Conservation (phyloP, 768 basidiomycete species). For the Hydnum rufescens region DNA sequence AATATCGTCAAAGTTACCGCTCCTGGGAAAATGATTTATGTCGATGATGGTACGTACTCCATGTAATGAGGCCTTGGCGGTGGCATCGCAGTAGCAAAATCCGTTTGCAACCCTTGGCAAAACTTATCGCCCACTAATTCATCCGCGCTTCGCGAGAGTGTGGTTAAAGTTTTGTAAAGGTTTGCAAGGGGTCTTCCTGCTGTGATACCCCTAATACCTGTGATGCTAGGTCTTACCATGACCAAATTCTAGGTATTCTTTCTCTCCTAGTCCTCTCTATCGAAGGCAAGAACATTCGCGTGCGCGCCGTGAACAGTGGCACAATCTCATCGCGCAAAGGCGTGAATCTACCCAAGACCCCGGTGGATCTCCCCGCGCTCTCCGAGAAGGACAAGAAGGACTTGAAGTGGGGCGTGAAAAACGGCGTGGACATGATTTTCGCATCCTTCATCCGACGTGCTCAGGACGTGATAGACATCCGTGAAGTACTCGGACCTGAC, state of each 20-base stretch:
- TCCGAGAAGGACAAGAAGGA: slow-evolving; percentile 98
- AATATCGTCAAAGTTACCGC: slow-evolving; percentile 92
- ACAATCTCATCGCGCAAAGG: slow-evolving; percentile 92
- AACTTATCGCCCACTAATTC: too few species aligned
- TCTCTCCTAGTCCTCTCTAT: slow-evolving; percentile 83
- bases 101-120: too few species aligned
- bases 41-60: slow-evolving; percentile 63
- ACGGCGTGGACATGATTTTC: slow-evolving; percentile 98
- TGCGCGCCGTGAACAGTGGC: slow-evolving; percentile 80
- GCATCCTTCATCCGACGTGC: slow-evolving; percentile 96
- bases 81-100: too few species aligned
- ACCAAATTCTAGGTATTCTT: slow-evolving; percentile 39
- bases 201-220: too few species aligned
- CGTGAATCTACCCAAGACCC: slow-evolving; percentile 96
- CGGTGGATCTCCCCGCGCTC: slow-evolving; percentile 91
- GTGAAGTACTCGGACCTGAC: slow-evolving; percentile 80
- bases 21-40: slow-evolving; percentile 92
- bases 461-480: slow-evolving; percentile 86
- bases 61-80: too few species aligned
- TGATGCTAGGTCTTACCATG: background rate
- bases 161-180: too few species aligned
- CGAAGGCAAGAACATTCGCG: slow-evolving; percentile 60
- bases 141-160: too few species aligned
- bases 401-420: slow-evolving; percentile 84
- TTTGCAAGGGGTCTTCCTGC: too few species aligned